Percentiles rank a stretch among this genome's conserved stretches.
These are phyloP conservation scores for Ceratobasidium sp. DNA, from an alignment of 1,284 basidiomycete species.

Conservation along the genomic window DNA sequence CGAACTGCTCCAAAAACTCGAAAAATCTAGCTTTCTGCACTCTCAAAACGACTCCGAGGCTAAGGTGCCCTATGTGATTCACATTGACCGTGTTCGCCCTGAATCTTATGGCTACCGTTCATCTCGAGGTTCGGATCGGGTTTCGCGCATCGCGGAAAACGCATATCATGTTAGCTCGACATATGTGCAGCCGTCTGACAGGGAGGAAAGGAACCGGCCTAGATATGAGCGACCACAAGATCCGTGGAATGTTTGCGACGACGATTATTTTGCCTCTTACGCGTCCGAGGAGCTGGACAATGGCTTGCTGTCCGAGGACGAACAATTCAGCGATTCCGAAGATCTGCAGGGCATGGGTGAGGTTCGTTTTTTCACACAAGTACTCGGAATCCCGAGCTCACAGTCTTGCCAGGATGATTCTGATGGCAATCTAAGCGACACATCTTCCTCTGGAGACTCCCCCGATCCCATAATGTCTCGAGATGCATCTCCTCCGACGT, in stretches of 20 bases:
- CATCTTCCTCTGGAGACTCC: not conserved
- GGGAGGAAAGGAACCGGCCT: not conserved
- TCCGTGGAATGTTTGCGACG: not conserved
- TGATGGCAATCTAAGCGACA: not conserved
- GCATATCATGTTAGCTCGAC: conserved; percentile 2
- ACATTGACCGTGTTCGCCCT: conserved; percentile 15
- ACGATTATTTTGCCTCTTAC: not conserved
- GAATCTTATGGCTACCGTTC: not conserved
- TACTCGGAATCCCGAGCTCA: not conserved
- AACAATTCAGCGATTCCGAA: not conserved
- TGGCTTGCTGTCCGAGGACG: not conserved
- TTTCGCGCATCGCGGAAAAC: conserved; percentile 15
- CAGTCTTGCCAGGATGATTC: not conserved
- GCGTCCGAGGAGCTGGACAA: not conserved
- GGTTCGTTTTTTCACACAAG: not conserved
- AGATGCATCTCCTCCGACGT: not conserved
- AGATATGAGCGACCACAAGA: not conserved
- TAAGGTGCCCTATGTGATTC: conserved; percentile 23
- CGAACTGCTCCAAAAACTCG: conserved; percentile 5
- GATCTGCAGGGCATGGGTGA: not conserved
- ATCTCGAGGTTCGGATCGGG: not conserved
- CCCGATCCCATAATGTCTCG: too few species aligned
- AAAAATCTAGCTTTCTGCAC: conserved; percentile 3
- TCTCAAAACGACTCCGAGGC: not conserved
- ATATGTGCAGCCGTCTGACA: not conserved